Base-by-base conservation (phyloP, 1,284 basidiomycete species). In the Pseudomicrostroma phylloplanum region DNA sequence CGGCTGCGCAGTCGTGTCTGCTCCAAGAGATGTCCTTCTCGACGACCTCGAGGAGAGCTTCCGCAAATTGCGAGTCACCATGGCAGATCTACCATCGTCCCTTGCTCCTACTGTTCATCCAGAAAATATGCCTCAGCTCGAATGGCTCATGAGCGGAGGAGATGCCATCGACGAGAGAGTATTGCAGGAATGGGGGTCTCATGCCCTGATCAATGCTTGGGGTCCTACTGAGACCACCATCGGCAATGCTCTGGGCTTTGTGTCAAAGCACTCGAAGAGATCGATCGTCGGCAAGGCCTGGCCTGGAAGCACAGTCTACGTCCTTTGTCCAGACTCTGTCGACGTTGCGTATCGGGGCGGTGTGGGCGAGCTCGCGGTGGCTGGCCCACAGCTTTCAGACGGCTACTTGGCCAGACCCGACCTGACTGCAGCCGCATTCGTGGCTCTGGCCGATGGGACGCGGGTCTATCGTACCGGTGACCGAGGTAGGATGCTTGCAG, bases 111-210 rank as follows among this genome's bases (percentile, higher is more conserved):
- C 72, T 1, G 63, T 78, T n/a, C 71, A 69, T 41, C 74, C 72
- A 8, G 64, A 64, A 1, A 65, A 69, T 43, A 64, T 76, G 8
- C 64, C 63, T n/a, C 62, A 69, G 42, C 67, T 77, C 41, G 72
- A 76, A 41, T 78, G 77, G 76, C 69, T 79, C 30, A 76, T 78
- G 74, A 78, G 73, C 57, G 77, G 76, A 15, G 77, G 77, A 48
- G 77, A 79, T 57, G 67, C 72, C 51, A 76, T 79, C 40, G 72
- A 76, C 59, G 67, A 71, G 17, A 64, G 69, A 11, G 74, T 78
- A 6, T 65, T 79, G 21, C 63, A 69, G 11, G 66, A 67, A 11
- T 79, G 76, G 76, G 70, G 65, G 51, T 55, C 68, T 26, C 64
- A 66, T 12, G 65, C 69, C n/a, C 67, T 79, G 40, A 69, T 77